These are phyloP conservation scores for Cadophora sp. DNA, from an alignment of 2,329 filamentous ascomycete genomes.

Conservation along the genomic window DNA sequence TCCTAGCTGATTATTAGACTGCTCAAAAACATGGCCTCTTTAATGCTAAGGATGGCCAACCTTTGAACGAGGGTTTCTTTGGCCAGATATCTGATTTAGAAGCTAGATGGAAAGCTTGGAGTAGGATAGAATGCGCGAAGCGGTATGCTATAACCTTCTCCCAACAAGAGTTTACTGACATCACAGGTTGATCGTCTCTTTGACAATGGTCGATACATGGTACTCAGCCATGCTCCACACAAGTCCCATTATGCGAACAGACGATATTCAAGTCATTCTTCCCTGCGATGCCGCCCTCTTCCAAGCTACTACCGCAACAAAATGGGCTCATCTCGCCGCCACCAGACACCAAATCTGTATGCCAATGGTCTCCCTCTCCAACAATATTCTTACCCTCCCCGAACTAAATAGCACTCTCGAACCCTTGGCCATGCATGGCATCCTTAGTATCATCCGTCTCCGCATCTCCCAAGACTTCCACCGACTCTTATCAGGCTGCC, in stretches of 20 bases:
- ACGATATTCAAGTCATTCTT: constrained; percentile 32
- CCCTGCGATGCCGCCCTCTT: constrained; percentile 34
- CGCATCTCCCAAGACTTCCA: constrained; percentile 52
- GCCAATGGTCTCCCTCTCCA: constrained; percentile 28
- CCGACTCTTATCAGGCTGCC: constrained; percentile 47
- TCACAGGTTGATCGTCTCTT: constrained; percentile 34
- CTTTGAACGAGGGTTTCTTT: constrained; percentile 49
- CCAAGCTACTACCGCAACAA: constrained; percentile 31
- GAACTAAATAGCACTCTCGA: constrained; percentile 37
- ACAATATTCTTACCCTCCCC: constrained; percentile 46
- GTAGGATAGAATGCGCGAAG: constrained; percentile 57
- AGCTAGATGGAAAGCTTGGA: constrained; percentile 58
- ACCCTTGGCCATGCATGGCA: constrained; percentile 46
- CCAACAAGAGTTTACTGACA: neutral
- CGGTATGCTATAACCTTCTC: constrained; percentile 41
- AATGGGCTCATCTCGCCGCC: constrained; percentile 31
- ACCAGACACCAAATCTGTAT: constrained; percentile 39
- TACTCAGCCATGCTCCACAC: constrained; percentile 35
- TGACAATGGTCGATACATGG: constrained; percentile 38
- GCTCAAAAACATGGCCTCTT: constrained; percentile 58
- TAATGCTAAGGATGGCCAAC: constrained; percentile 52
- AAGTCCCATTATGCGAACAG: constrained; percentile 30
- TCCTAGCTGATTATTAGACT: constrained; percentile 40
- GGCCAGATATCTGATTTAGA: constrained; percentile 53
- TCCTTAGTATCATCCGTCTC: constrained; percentile 49